Base-by-base conservation (phyloP, 768 basidiomycete species). In the Pleurotus sapidus region DNA sequence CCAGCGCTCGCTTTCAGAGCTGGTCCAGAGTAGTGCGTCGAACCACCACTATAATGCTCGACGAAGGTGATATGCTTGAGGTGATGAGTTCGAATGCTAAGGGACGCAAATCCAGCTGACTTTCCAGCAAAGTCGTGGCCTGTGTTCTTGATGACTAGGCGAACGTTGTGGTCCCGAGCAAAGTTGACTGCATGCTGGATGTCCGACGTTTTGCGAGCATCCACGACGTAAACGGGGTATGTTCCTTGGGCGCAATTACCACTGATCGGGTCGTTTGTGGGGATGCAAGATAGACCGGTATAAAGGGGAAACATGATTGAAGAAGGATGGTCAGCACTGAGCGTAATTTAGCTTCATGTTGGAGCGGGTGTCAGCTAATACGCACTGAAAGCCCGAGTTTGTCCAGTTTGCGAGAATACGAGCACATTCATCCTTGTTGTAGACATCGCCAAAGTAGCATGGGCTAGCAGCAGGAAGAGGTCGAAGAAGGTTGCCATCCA, bases 81-180 rank as follows among this genome's bases (percentile, higher is more conserved):
- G 18, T 64, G 60, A n/a, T 66, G 66, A 0, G 69, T 74, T 59
- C 63, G 70, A 40, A 75, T 64, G 5, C 72, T 60, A 2, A 75
- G 59, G 5, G 71, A 69, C 48, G 63, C 62, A 39, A 64, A 64
- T 12, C 69, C 71, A 4, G 73, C 72, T 3, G 73, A 73, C 34
- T 70, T 71, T 1, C 73, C 73, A 15, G 74, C 63, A 55, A 53
- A 66, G 55, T 75, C 74, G 55, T 75, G 74, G 3, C 74, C 72
- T 9, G 65, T 65, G 11, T 67, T 62, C 56, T 72, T 73, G 58
- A 74, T 61, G 4, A 57, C 66, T 14, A 74, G 53, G 5, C 71
- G 70, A 23, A 74, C 63, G 39, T 70, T 66, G 40, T 73, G 57
- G 8, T 49, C 43, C 18, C 40, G 49, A 1, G 72, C 65, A 56